Evolutionary conservation across 2,329 filamentous ascomycete species (phyloP).

Genomic region (Fusarium sp.): DNA sequence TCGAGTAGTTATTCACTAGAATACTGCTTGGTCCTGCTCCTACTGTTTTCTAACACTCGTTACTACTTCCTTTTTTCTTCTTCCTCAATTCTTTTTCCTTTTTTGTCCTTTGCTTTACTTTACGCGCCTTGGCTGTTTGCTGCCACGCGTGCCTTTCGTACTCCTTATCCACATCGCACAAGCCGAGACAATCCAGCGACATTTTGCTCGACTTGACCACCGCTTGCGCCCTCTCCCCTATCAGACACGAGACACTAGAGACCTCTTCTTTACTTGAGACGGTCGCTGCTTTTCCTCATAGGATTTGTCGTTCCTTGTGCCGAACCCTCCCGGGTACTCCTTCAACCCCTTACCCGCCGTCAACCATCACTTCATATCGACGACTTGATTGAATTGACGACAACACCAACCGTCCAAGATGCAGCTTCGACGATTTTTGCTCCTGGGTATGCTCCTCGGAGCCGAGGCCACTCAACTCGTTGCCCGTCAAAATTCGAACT

Average conservation of each 20-base stretch:
- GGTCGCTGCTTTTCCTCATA: slow-evolving; percentile 32
- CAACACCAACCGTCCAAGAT: slow-evolving; percentile 21
- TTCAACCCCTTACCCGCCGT: slow-evolving; percentile 4
- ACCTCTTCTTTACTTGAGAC: slow-evolving; percentile 27
- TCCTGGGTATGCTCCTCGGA: slow-evolving; percentile 38
- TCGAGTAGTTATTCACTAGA: slow-evolving; percentile 20
- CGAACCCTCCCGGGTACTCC: slow-evolving; percentile 28
- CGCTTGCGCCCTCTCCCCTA: slow-evolving; percentile 13
- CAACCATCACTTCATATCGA: slow-evolving; percentile 11
- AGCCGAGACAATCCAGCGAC: slow-evolving; percentile 29
- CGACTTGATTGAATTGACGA: slow-evolving; percentile 24
- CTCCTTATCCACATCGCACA: slow-evolving; percentile 32
- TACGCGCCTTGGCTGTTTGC: slow-evolving; percentile 9
- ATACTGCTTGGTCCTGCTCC: slow-evolving; percentile 9
- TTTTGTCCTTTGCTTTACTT: slow-evolving; percentile 3
- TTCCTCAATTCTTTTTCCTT: not conserved
- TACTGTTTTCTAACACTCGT: slow-evolving; percentile 30
- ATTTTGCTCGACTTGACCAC: slow-evolving; percentile 13
- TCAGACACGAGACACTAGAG: slow-evolving; percentile 8
- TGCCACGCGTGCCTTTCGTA: slow-evolving; percentile 26
- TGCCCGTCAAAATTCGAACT: slow-evolving; percentile 25
- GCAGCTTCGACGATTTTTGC: slow-evolving; percentile 39
- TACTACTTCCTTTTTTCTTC: slow-evolving; percentile 7
- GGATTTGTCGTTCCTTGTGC: slow-evolving; percentile 21
- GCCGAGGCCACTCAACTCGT: slow-evolving; percentile 34